Base-by-base conservation (phyloP, 768 basidiomycete species). In the Russula sp. region DNA sequence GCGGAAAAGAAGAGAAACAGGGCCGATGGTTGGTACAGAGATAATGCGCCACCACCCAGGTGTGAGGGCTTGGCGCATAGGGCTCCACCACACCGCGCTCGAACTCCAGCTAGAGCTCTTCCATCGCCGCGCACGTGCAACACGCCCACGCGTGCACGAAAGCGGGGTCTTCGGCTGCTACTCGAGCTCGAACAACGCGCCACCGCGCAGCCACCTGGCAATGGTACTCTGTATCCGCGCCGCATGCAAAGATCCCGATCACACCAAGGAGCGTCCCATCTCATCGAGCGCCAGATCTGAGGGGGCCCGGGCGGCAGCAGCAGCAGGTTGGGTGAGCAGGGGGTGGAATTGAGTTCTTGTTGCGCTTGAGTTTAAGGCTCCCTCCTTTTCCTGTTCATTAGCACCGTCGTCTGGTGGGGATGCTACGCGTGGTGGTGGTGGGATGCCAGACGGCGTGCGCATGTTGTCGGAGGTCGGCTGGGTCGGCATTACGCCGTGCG, bases 231-330 rank as follows among this genome's bases (percentile, higher is more conserved):
- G 81, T 51, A 67, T 56, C 70, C 83, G 85, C 14, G 85, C 64
- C 14, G 73, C 75, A 48, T 88, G 85, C 25, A 90, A 72, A 29
- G 14, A 90, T 75, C 8, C 88, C 88, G 16, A 89, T 73, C 11
- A 88, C 79, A 0, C 85, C 86, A 1, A 90, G 77, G 13, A 87
- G 75, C 0, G 79, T 85, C 50, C n/a, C n/a, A n/a, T n/a, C n/a
- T 75, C 73, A 70, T 89, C 87, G 66, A 73, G 75, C 3, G 69
- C 64, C 5, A 68, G 71, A 48, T 43, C 48, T 34, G 3, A 25
- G 2, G 49, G 48, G 7, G n/a, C 61, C 1, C 42, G 61, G 14
- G 16, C 39, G 25, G 38, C 22, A 29, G 32, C 22, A 3, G 3
- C 8, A 2, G 14, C 9, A 9, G 4, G 22, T 10, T 16, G 35